phyloP scores from a whole-genome alignment of 2,329 filamentous ascomycete species.

The Aspergillus udagawae region DNA sequence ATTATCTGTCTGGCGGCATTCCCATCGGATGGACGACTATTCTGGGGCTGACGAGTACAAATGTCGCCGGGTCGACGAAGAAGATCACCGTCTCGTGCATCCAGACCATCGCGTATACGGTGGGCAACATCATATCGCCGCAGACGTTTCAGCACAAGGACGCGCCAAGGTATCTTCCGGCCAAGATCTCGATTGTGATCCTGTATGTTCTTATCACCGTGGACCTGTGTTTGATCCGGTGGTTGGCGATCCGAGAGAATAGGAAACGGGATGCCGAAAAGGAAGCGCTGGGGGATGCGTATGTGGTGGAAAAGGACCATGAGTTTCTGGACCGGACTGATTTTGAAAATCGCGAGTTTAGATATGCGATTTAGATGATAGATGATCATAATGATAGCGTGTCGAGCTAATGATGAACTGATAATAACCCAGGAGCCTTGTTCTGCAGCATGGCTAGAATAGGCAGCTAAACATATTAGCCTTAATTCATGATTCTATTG shows the following conservation, averaged over 20 bases:
- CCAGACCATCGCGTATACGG: slow-evolving; percentile 33
- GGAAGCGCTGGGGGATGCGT: slow-evolving; percentile 17
- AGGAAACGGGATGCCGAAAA: slow-evolving; percentile 24
- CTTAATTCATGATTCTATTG: no score
- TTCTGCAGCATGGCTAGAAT: background rate
- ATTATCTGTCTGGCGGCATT: slow-evolving; percentile 37
- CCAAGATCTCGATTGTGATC: slow-evolving; percentile 27
- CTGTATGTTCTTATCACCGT: slow-evolving; percentile 25
- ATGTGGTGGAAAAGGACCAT: slow-evolving; percentile 28
- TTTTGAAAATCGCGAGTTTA: slow-evolving; percentile 22
- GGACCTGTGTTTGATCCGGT: slow-evolving; percentile 28
- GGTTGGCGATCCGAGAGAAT: slow-evolving; percentile 26
- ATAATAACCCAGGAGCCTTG: background rate
- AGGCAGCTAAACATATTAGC: no score
- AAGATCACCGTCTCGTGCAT: slow-evolving; percentile 34
- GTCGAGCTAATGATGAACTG: background rate
- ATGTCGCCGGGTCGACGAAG: slow-evolving; percentile 35
- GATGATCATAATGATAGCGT: background rate
- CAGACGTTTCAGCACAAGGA: slow-evolving; percentile 40
- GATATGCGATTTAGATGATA: slow-evolving; percentile 18
- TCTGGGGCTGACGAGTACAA: slow-evolving; percentile 34
- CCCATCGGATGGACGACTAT: slow-evolving; percentile 39
- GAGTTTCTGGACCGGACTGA: slow-evolving; percentile 29
- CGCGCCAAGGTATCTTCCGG: slow-evolving; percentile 26
- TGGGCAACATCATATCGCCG: slow-evolving; percentile 43